phyloP scores from a whole-genome alignment of 1,284 basidiomycete genomes.

The Xerocomus minutiporus region DNA sequence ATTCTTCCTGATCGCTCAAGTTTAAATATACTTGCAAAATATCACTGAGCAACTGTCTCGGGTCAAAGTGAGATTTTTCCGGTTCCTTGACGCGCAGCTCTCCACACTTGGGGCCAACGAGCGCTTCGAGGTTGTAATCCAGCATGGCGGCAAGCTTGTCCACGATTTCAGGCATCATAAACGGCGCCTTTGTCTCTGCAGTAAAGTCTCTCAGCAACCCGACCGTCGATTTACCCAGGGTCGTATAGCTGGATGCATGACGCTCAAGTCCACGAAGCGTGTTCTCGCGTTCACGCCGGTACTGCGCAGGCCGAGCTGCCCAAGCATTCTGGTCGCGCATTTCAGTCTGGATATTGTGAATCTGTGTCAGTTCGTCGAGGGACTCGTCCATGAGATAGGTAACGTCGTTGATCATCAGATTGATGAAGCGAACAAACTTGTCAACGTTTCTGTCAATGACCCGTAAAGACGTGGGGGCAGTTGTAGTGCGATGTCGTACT shows the following conservation, averaged over 20 bases:
- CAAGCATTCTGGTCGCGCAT: constrained; percentile 75
- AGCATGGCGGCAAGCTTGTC: constrained; percentile 95
- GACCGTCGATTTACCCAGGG: constrained; percentile 84
- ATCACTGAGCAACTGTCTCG: constrained; percentile 78
- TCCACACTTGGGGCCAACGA: constrained; percentile 83
- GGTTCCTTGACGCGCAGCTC: constrained; percentile 84
- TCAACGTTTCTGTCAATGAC: constrained; percentile 64
- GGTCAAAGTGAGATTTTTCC: constrained; percentile 89
- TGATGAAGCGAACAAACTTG: constrained; percentile 92
- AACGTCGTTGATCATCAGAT: constrained; percentile 98
- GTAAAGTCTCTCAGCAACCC: constrained; percentile 90
- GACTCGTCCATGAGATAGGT: constrained; percentile 98
- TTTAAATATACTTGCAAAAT: constrained; percentile 92
- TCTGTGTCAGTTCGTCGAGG: constrained; percentile 82
- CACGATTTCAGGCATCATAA: constrained; percentile 96
- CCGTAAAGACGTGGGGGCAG: constrained; percentile 1
- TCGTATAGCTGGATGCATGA: constrained; percentile 81
- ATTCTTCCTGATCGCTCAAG: constrained; percentile 74
- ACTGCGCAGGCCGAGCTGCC: constrained; percentile 59
- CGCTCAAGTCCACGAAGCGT: constrained; percentile 77
- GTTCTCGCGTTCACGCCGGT: constrained; percentile 83
- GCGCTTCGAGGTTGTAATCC: constrained; percentile 88
- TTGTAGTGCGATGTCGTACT: constrained; percentile 26
- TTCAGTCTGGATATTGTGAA: constrained; percentile 81
- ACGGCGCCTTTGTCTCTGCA: constrained; percentile 85